These are phyloP conservation scores for Oryza brachyantha DNA, from an alignment of 176 grass and related monocot genomes.

Conservation along the genomic window DNA sequence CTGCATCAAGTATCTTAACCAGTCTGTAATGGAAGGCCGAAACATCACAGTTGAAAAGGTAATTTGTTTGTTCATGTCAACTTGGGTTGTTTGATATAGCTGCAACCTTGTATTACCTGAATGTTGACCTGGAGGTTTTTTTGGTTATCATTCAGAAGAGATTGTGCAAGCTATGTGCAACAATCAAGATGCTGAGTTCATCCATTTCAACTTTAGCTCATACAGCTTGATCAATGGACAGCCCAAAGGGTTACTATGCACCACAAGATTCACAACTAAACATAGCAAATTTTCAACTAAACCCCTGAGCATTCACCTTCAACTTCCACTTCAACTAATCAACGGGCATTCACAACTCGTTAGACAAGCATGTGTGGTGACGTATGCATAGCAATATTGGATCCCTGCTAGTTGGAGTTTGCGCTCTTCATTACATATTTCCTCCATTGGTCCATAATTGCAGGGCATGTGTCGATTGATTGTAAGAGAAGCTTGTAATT, in stretches of 20 bases:
- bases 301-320: conserved; percentile 67
- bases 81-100: conserved; percentile 20
- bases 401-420: conserved; percentile 54
- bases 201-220: conserved; percentile 66
- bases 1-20: conserved; percentile 69
- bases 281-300: conserved; percentile 75
- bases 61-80: conserved; percentile 5
- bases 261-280: conserved; percentile 77
- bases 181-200: conserved; percentile 78
- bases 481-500: conserved; percentile 42
- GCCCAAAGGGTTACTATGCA: conserved; percentile 66
- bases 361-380: conserved; percentile 62
- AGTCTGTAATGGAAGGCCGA: conserved; percentile 59
- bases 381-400: conserved; percentile 53
- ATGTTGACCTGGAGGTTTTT: conserved; percentile 72
- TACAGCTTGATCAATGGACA: conserved; percentile 71
- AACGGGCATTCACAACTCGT: conserved; percentile 54
- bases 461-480: conserved; percentile 34
- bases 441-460: conserved; percentile 40
- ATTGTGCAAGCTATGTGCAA: conserved; percentile 69
- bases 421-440: conserved; percentile 37
- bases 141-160: conserved; percentile 83
- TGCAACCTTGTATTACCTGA: conserved; percentile 30
- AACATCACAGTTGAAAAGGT: conserved; percentile 74
- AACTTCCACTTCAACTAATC: conserved; percentile 74